Evolutionary conservation across 768 basidiomycete genomes (phyloP), one percentile per base, ranked within the genome.

Genomic region (Glaciozyma antarctica): DNA sequence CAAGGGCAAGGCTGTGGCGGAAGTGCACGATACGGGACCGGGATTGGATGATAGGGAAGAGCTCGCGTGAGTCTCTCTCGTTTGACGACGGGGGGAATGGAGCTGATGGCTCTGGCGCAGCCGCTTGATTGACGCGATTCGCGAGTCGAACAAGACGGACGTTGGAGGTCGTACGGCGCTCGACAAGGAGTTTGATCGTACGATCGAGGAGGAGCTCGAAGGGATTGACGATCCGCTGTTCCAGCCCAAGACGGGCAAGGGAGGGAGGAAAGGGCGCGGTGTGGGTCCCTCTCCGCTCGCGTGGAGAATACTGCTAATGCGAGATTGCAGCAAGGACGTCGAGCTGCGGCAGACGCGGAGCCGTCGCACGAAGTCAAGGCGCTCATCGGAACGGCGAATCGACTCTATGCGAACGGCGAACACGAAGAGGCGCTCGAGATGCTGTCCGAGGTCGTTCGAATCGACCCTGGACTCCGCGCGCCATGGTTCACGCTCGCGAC

Each of bases 381-480:
- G 8, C 66, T 94, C 22, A 84, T 97, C 58, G 90, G 90, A 32
- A 84, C 87, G 61, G 93, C 88, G 26, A 93, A 92, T 74, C 84
- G 88, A 72, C 87, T 87, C 3, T 95, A 89, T 75, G 83, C 93
- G 58, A 83, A 86, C 71, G 82, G 79, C 65, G 77, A 89, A 62
- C 77, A 85, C 13, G 77, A 80, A 3, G 81, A 86, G 70, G 86
- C 90, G 1, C 84, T 90, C 44, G 82, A 84, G 24, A 81, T 86
- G 30, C 88, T 92, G 83, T 85, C 87, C 74, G 90, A 98, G 74
- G 88, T 95, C 69, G 90, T 99, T 61, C 84, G 90, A 13, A 89
- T 92, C 62, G 94, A 99, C 75, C 90, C 93, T 3, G 83, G 88
- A 22, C 87, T 90, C 2, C 80, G 82, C 0, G 78, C 83, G 3